Evolutionary conservation across 2,329 filamentous ascomycete species (phyloP).

Genomic region (Hymenoscyphus linearis): DNA sequence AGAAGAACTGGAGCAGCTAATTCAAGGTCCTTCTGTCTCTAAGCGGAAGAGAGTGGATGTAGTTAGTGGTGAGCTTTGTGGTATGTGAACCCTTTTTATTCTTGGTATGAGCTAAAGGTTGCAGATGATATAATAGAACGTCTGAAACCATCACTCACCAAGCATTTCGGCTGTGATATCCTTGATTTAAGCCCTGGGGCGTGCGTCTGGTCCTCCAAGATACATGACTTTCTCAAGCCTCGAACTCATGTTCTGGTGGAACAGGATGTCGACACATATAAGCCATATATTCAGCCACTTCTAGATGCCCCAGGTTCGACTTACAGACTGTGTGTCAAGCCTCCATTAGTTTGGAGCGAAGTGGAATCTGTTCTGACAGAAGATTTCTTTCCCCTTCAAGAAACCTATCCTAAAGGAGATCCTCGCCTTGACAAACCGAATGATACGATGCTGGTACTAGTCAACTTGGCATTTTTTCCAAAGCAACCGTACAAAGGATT

Average conservation of each 20-base stretch:
- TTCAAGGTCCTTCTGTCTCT: not conserved
- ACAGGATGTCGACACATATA: constrained; percentile 54
- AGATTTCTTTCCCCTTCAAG: constrained; percentile 51
- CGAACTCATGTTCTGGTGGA: constrained; percentile 82
- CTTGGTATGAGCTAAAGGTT: not conserved
- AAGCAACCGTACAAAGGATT: constrained; percentile 46
- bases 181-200: constrained; percentile 80
- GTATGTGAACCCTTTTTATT: constrained; percentile 14
- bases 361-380: constrained; percentile 49
- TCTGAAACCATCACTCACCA: constrained; percentile 61
- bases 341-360: constrained; percentile 56
- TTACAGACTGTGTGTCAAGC: constrained; percentile 47
- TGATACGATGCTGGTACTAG: constrained; percentile 66
- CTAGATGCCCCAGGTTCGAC: constrained; percentile 42
- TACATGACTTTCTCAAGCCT: constrained; percentile 71
- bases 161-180: constrained; percentile 74
- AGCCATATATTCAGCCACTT: constrained; percentile 55
- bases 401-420: constrained; percentile 30
- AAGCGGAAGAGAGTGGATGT: constrained; percentile 44
- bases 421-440: constrained; percentile 49
- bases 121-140: constrained; percentile 47
- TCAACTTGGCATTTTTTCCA: constrained; percentile 56
- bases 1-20: not conserved
- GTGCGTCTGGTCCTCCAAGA: constrained; percentile 71
- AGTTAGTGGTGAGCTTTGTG: constrained; percentile 45